Percentiles rank a stretch among this genome's conserved stretches.
phyloP scores from a whole-genome alignment of 768 basidiomycete species.

The Antrodiella citrinella region DNA sequence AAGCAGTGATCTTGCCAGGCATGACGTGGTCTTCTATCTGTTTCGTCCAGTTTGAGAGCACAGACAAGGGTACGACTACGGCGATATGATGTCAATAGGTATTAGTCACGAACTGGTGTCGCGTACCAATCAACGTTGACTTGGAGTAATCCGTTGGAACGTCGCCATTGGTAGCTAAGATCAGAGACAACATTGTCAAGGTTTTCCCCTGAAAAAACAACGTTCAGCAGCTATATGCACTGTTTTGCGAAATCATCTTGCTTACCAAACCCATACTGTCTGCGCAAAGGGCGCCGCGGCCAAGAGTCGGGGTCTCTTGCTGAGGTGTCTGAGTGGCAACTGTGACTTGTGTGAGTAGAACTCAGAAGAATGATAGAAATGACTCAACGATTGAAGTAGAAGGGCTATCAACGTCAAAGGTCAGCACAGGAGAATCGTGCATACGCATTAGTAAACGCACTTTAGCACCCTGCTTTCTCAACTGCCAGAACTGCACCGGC shows the following conservation, averaged over 20 bases:
- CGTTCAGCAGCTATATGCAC: too few relatives aligned
- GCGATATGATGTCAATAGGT: too few relatives aligned
- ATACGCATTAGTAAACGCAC: too few relatives aligned
- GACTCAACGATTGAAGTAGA: constrained; percentile 33
- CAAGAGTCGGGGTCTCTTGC: constrained; percentile 51
- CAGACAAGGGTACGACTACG: constrained; percentile 72
- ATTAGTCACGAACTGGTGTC: too few relatives aligned
- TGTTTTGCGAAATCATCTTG: constrained; percentile 10
- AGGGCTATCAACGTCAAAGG: constrained; percentile 14
- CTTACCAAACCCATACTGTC: constrained; percentile 79
- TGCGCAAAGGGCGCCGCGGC: constrained; percentile 80
- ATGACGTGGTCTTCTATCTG: constrained; percentile 70
- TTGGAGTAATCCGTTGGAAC: constrained; percentile 46
- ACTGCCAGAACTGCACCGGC: constrained; percentile 88
- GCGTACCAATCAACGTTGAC: constrained; percentile 71
- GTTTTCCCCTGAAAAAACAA: constrained; percentile 81
- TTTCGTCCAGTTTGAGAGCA: constrained; percentile 84
- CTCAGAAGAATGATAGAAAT: too few relatives aligned
- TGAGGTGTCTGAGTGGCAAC: constrained; percentile 82
- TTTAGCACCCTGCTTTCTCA: constrained; percentile 46
- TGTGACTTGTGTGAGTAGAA: too few relatives aligned
- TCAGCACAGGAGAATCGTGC: not conserved
- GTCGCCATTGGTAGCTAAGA: constrained; percentile 71
- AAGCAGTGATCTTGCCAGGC: constrained; percentile 41
- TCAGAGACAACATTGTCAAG: constrained; percentile 75